Base-by-base conservation (phyloP, 768 basidiomycete genomes). In the Cyathus striatus region DNA sequence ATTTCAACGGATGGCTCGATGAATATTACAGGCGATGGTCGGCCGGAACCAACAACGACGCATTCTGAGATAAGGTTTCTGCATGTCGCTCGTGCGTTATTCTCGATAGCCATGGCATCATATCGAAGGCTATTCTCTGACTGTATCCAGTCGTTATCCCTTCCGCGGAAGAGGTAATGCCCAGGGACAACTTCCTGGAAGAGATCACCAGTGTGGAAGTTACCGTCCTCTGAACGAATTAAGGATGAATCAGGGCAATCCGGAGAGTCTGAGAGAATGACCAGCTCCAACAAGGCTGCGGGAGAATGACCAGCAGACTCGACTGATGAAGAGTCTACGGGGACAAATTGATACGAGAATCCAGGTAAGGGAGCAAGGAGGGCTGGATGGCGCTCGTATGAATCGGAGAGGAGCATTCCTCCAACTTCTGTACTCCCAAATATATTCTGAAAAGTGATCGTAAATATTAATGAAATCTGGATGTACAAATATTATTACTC, bases 71-170 rank as follows among this genome's bases (percentile, higher is more conserved):
- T 78, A 45, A 88, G 65, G 32, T 73, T 65, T 2, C 65, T 73
- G 58, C 87, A 90, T 48, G 75, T 81, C 26, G 70, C 62, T 35
- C 82, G 78, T 16, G 80, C 71, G 51, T 87, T 84, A 48, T 90
- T 84, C 62, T 90, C 87, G 53, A 90, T 87, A 25, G 86, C 75
- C 73, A 77, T 81, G 39, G 87, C 86, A 54, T 90, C 86, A 53
- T 86, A 88, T 40, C 86, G 76, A 48, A 88, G 64, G 54, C 85
- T 81, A 56, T 78, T 85, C 55, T 86, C 82, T 27, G 80, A 81
- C 65, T 89, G 89, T 59, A 90, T 89, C 87, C 86, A 88, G 60
- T 90, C 86, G 51, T 90, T 87, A 47, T 86, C 78, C 32, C 87
- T 76, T 20, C 86, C 87, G 26, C 81, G 76, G 48, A 75, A 84